Base-by-base conservation (phyloP, 129 eudicot species). In the Pseudognaphalium luteoalbum region DNA sequence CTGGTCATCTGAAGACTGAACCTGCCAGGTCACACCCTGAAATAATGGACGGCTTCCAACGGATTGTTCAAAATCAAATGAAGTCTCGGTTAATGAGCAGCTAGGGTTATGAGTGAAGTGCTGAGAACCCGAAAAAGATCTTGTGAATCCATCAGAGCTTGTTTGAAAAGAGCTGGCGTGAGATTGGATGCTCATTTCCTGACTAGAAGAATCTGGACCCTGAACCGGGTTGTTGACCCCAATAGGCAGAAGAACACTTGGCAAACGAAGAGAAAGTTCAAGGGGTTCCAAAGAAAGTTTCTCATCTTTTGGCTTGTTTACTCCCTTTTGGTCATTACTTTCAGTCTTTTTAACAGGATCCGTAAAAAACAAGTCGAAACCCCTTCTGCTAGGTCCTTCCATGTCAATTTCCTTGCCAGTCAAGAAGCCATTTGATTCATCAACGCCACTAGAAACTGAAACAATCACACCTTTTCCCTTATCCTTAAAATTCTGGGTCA, bases 181-280 rank as follows among this genome's bases (percentile, higher is more conserved):
- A 33, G 99, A 95, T 66, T 95, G 99, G 50, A 85, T 75, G 77
- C 99, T 95, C 89, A 84, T 87, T 39, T 82, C 89, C 63, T 80
- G 97, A 73, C 94, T 85, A 44, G 96, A 96, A 25, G 99, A 95
- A 80, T 86, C 85, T 7, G 92, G 95, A 80, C 82, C 90, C 62
- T 85, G 96, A 74, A 64, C 83, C 19, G 81, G 81, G 64, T 81
- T 65, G 50, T 82, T 81, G 44, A 96, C 73, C 76, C 89, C 86
- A 30, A 83, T 85, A 30, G 97, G 97, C 8, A 91, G 76, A 47
- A 92, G 81, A 76, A 95, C 97, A 86, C 85, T 89, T 61, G 99
- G 99, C 76, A 95, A 82, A 79, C 96, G 90, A 78, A 95, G 97
- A 62, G 99, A 91, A 56, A 95, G 96, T 16, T 95, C 99, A 68